Evolutionary conservation across 192 early-diverging fungal genomes (phyloP), one percentile per base, ranked within the genome.

Genomic region (Mortierella hygrophila): DNA sequence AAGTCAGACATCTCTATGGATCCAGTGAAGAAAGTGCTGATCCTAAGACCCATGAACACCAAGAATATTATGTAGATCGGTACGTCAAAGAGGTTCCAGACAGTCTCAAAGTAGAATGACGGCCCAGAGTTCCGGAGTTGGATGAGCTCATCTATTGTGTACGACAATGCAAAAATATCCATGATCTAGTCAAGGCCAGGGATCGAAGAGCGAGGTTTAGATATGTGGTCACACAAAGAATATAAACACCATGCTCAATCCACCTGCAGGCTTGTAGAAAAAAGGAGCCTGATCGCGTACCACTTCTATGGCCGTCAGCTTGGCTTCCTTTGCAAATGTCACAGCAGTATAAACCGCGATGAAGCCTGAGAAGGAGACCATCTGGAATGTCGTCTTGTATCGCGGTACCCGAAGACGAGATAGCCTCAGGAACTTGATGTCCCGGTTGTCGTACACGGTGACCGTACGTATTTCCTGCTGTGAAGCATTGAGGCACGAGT

Each of bases 1-100:
- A 88, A 83, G 47, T 74, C 16, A 23, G 74, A 60, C 82, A 80
- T 74, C 16, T 83, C 78, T 7, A 40, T 15, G 29, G 83, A 85
- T 9, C 72, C 82, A 26, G 63, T 78, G n/a, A 63, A 80, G 21
- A 80, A 80, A 7, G 88, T 72, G n/a, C 44, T 72, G 35, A 88
- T 80, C 20, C 88, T 69, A 0, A 88, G 72, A 18, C 74, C 57
- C 54, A 88, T 80, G 41, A 88, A 88, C 32, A 76, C 81, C 18
- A 87, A 42, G 37, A 87, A 89, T 41, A 87, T 85, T 68, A 80
- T 74, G 29, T 83, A 83, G 63, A 88, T 88, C 10, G 85, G 82
- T 10, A 89, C 86, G 57, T 89, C 89, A 40, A 89, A 89, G 1
- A 83, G 41, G n/a, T 89, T 89, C 89, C 89, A 89, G 10, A 89